These are phyloP conservation scores for Zygoascus flipseniorum DNA, from an alignment of 805 yeast genomes.

Conservation along the genomic window DNA sequence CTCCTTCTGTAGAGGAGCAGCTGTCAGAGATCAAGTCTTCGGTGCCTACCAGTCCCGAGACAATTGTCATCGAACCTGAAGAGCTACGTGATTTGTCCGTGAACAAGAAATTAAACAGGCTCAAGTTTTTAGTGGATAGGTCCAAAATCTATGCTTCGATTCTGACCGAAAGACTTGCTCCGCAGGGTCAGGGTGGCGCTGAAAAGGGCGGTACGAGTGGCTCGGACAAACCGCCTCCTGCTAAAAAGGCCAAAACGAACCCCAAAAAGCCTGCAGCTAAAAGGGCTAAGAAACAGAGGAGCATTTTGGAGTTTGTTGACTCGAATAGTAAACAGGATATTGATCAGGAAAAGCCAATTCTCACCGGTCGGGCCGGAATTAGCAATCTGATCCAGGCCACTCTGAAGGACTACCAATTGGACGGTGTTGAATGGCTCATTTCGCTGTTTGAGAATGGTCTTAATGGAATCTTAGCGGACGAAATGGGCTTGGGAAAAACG, in stretches of 20 bases:
- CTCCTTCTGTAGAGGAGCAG: not conserved
- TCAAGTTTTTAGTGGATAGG: conserved; percentile 71
- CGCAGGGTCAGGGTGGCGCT: not conserved
- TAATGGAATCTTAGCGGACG: conserved; percentile 93
- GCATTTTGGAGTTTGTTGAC: conserved; percentile 10
- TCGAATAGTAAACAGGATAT: conserved; percentile 8
- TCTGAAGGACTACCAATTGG: conserved; percentile 77
- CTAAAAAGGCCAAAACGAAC: conserved; percentile 2
- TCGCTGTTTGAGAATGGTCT: conserved; percentile 88
- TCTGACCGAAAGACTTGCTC: conserved; percentile 62
- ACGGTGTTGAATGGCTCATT: conserved; percentile 85
- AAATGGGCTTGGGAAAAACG: conserved; percentile 96
- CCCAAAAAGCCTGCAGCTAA: not conserved
- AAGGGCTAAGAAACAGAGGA: not conserved
- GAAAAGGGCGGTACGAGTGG: conserved; percentile 8
- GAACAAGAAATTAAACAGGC: conserved; percentile 54
- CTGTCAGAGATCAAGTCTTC: not conserved
- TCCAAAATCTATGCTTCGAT: conserved; percentile 83
- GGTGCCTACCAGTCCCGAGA: not conserved
- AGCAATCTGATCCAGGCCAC: conserved; percentile 5
- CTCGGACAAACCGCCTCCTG: conserved; percentile 1
- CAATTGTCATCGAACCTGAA: conserved; percentile 3
- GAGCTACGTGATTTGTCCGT: conserved; percentile 31
- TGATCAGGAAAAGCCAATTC: not conserved
- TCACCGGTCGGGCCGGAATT: not conserved